Percentiles rank a stretch among this genome's conserved stretches.
Conservation (phyloP, 495 filamentous ascomycete genomes). For the Hypoxylon subgilvum region DNA sequence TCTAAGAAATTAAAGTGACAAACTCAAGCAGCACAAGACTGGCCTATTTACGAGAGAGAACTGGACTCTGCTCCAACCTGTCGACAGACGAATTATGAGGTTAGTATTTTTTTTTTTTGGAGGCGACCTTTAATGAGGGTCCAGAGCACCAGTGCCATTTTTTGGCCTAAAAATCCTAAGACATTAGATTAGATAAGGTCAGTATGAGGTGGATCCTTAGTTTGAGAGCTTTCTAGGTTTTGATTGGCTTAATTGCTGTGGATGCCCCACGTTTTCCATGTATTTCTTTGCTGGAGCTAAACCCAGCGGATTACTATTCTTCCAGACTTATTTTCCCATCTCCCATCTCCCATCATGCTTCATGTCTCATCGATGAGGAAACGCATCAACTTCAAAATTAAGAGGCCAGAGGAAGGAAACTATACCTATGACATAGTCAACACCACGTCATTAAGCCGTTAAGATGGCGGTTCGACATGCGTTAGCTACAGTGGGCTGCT, state of each 20-base stretch:
- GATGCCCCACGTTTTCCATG: background rate
- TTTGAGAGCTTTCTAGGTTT: background rate
- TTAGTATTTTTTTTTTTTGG: too few species aligned
- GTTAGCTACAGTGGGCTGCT: slow-evolving; percentile 33
- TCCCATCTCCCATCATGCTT: background rate
- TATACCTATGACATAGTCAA: too few species aligned
- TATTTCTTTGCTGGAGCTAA: slow-evolving; percentile 6
- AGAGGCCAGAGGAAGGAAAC: background rate
- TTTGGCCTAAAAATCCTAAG: slow-evolving; percentile 22
- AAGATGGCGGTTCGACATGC: slow-evolving; percentile 30
- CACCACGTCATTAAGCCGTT: background rate
- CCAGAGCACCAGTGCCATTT: slow-evolving; percentile 17
- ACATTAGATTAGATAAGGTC: slow-evolving; percentile 19
- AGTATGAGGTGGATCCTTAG: background rate
- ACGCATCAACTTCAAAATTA: background rate
- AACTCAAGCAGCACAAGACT: slow-evolving; percentile 10
- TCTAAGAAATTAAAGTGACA: background rate
- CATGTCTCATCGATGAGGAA: slow-evolving; percentile 6
- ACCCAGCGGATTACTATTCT: slow-evolving; percentile 6
- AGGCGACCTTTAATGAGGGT: slow-evolving; percentile 22
- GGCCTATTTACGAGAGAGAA: slow-evolving; percentile 9
- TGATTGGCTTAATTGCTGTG: slow-evolving; percentile 11
- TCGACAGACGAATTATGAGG: too few species aligned
- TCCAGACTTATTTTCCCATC: background rate
- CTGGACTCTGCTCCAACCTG: slow-evolving; percentile 4